These are phyloP conservation scores for Yarrowia sp. DNA, from an alignment of 805 yeast species.

Conservation along the genomic window DNA sequence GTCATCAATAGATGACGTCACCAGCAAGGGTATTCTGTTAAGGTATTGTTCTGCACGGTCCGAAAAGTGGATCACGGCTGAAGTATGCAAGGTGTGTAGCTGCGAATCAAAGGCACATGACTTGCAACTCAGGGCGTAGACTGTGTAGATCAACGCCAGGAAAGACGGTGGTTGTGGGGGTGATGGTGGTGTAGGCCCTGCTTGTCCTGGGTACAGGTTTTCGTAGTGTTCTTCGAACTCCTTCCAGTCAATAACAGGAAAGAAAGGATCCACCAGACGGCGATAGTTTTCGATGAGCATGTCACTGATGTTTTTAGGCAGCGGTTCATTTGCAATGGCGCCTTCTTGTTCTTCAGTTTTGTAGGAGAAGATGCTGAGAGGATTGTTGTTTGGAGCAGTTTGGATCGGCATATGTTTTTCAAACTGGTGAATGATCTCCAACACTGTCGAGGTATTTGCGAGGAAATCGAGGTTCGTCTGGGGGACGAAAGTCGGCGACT, in stretches of 20 bases:
- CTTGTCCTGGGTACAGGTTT: background rate
- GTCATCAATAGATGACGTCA: background rate
- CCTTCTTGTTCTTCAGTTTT: background rate
- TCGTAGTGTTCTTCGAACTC: conserved; percentile 18
- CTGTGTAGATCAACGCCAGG: background rate
- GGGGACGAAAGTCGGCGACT: background rate
- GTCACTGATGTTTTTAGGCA: conserved; percentile 9
- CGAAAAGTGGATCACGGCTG: background rate
- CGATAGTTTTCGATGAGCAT: background rate
- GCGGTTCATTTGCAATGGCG: background rate
- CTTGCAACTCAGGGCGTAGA: conserved; percentile 17
- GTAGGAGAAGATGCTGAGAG: conserved; percentile 12
- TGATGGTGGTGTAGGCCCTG: background rate
- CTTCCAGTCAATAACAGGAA: conserved; percentile 13
- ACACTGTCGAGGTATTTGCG: background rate
- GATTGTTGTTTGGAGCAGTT: background rate
- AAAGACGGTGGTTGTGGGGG: background rate
- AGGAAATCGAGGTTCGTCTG: background rate
- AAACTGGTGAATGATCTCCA: background rate
- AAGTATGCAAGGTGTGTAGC: background rate
- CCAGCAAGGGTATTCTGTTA: background rate
- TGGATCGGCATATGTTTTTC: conserved; percentile 1
- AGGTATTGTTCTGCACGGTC: conserved; percentile 9
- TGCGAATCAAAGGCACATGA: conserved; percentile 5
- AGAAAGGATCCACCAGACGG: background rate